Evolutionary conservation across 257 asterid genomes (phyloP).

Genomic region (Forsythia viridissima): DNA sequence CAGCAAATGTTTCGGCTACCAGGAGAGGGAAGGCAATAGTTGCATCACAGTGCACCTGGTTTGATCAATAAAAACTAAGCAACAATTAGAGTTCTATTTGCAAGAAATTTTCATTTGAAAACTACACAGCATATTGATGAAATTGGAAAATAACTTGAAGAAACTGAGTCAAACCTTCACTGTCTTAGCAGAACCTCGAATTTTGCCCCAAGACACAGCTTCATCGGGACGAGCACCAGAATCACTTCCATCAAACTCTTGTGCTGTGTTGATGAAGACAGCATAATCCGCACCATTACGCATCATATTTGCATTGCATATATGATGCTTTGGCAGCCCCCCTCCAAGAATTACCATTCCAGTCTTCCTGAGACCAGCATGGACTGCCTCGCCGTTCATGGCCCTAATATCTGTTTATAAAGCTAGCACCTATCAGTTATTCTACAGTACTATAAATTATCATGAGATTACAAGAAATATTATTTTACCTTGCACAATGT

Average conservation of each 20-base stretch:
- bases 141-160: not conserved
- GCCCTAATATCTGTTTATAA: slow-evolving; percentile 73
- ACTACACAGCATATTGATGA: not conserved
- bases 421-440: slow-evolving; percentile 2
- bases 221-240: slow-evolving; percentile 98
- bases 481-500: slow-evolving; percentile 76
- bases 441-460: slow-evolving; percentile 6
- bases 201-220: slow-evolving; percentile 99
- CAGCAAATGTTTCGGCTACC: slow-evolving; percentile 89
- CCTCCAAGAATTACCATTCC: slow-evolving; percentile 93
- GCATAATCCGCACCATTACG: slow-evolving; percentile 95
- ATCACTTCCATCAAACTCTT: slow-evolving; percentile 96
- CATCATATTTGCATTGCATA: slow-evolving; percentile 97
- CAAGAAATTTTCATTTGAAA: not conserved
- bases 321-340: slow-evolving; percentile 96
- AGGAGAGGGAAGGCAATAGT: slow-evolving; percentile 88
- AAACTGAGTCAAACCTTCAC: slow-evolving; percentile 58
- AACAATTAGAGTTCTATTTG: not conserved
- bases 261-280: slow-evolving; percentile 84
- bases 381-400: slow-evolving; percentile 85
- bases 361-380: slow-evolving; percentile 73
- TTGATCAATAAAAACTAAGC: slow-evolving; percentile 13
- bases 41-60: slow-evolving; percentile 93
- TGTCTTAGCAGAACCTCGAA: slow-evolving; percentile 87
- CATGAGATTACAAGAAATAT: slow-evolving; percentile 14